Evolutionary conservation across 371 early-diverging fungal genomes (phyloP).

Genomic region (Globomyces sp.): DNA sequence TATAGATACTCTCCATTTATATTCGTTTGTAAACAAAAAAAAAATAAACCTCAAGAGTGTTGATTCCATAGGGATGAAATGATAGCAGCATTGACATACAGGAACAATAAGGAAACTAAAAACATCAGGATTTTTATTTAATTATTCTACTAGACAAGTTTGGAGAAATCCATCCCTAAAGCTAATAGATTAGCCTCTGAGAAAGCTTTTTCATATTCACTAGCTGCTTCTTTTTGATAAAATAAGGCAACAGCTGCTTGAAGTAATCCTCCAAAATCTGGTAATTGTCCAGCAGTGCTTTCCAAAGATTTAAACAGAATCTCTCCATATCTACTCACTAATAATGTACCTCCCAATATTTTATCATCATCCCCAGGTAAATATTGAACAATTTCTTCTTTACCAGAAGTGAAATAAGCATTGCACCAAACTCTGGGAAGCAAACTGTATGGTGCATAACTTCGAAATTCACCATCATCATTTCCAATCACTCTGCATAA

Average conservation of each 20-base stretch:
- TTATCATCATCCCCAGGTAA: background rate
- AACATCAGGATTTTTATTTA: too few relatives aligned
- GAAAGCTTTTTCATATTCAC: background rate
- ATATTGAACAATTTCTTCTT: too few relatives aligned
- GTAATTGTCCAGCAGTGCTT: background rate
- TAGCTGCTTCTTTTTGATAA: background rate
- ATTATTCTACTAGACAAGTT: background rate
- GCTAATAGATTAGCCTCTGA: slow-evolving; percentile 2
- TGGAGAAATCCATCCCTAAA: slow-evolving; percentile 4
- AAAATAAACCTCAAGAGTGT: too few relatives aligned
- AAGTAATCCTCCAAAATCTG: background rate
- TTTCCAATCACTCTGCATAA: slow-evolving; percentile 7
- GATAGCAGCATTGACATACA: too few relatives aligned
- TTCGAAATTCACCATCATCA: slow-evolving; percentile 4
- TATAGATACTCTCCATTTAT: too few relatives aligned
- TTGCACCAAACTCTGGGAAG: too few relatives aligned
- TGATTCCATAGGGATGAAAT: too few relatives aligned
- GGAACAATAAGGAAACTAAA: too few relatives aligned
- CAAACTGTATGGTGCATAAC: background rate
- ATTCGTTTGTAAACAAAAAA: too few relatives aligned
- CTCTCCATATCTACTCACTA: slow-evolving; percentile 1
- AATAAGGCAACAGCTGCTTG: background rate
- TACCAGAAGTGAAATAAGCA: too few relatives aligned
- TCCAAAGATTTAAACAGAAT: slow-evolving; percentile 9
- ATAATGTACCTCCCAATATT: slow-evolving; percentile 9